These are phyloP conservation scores for Venturiaceae sp. DNA, from an alignment of 2,329 filamentous ascomycete genomes.

Conservation along the genomic window DNA sequence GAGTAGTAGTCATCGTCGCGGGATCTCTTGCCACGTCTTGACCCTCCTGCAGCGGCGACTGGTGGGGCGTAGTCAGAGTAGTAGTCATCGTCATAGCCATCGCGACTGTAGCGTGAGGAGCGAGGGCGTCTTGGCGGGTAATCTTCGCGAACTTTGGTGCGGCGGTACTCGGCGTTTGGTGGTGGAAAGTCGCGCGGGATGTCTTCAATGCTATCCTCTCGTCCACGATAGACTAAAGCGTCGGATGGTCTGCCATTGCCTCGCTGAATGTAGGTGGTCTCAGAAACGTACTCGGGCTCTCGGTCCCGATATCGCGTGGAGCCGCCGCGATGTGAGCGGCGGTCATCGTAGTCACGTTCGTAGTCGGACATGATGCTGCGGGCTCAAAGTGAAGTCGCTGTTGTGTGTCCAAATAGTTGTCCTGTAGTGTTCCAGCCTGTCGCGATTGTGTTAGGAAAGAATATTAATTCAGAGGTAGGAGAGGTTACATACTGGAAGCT, in stretches of 20 bases:
- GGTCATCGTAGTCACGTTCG: constrained; percentile 31
- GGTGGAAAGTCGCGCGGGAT: constrained; percentile 76
- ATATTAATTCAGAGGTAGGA: neutral
- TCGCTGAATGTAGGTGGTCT: constrained; percentile 39
- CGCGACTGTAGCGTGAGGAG: constrained; percentile 38
- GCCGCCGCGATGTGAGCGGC: constrained; percentile 27
- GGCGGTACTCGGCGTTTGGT: constrained; percentile 41
- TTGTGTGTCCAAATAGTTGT: neutral
- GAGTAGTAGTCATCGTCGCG: constrained; percentile 34
- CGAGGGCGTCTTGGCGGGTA: constrained; percentile 25
- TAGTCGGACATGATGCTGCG: constrained; percentile 34
- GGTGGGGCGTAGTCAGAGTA: constrained; percentile 34
- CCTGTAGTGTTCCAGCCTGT: neutral
- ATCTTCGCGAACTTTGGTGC: constrained; percentile 37
- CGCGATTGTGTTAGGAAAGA: neutral
- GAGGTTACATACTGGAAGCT: neutral
- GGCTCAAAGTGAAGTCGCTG: neutral
- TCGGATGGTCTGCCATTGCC: constrained; percentile 29
- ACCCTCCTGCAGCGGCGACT: constrained; percentile 23
- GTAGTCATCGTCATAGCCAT: constrained; percentile 50
- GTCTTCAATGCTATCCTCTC: constrained; percentile 78
- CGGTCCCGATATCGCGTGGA: constrained; percentile 31
- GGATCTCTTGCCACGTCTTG: constrained; percentile 30
- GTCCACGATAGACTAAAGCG: constrained; percentile 42
- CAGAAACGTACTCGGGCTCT: constrained; percentile 40